A percentile compares a stretch with the other conserved stretches of the same genome.
Evolutionary conservation across 2,329 filamentous ascomycete species (phyloP).

Genomic region (Periconia sp.): DNA sequence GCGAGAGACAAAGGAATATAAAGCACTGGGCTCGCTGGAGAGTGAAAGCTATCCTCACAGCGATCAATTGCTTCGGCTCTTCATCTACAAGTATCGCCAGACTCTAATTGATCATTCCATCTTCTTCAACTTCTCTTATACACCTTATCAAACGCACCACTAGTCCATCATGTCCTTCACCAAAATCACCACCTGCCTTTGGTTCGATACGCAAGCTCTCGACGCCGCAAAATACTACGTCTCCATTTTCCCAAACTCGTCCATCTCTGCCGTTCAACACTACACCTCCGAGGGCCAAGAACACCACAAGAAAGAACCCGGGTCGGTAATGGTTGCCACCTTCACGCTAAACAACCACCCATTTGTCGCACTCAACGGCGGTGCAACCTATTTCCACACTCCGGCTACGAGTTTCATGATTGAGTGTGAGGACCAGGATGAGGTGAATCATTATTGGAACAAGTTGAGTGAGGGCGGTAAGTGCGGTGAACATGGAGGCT

Average conservation of each 20-base stretch:
- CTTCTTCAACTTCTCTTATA: no score
- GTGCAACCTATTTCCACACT: constrained; percentile 48
- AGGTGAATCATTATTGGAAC: constrained; percentile 57
- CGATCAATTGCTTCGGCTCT: no score
- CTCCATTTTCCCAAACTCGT: constrained; percentile 50
- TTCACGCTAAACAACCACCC: constrained; percentile 49
- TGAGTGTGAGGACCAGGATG: constrained; percentile 53
- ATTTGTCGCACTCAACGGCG: constrained; percentile 52
- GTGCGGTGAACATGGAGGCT: no score
- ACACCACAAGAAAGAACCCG: constrained; percentile 38
- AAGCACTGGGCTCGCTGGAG: no score
- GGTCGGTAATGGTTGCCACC: constrained; percentile 43
- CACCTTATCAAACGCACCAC: not conserved
- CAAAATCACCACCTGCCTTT: constrained; percentile 45
- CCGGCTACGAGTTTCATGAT: constrained; percentile 54
- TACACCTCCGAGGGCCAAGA: constrained; percentile 39
- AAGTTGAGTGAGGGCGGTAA: constrained; percentile 51
- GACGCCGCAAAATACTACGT: constrained; percentile 52
- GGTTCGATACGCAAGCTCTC: constrained; percentile 50
- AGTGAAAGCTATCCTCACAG: no score
- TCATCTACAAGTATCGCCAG: no score
- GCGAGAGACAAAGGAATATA: constrained; percentile 1
- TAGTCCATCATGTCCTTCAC: constrained; percentile 11
- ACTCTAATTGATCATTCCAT: no score
- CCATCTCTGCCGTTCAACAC: constrained; percentile 41